Conservation (phyloP, 163 green algal genomes). For the Coccomyxa subellipsoidea region DNA sequence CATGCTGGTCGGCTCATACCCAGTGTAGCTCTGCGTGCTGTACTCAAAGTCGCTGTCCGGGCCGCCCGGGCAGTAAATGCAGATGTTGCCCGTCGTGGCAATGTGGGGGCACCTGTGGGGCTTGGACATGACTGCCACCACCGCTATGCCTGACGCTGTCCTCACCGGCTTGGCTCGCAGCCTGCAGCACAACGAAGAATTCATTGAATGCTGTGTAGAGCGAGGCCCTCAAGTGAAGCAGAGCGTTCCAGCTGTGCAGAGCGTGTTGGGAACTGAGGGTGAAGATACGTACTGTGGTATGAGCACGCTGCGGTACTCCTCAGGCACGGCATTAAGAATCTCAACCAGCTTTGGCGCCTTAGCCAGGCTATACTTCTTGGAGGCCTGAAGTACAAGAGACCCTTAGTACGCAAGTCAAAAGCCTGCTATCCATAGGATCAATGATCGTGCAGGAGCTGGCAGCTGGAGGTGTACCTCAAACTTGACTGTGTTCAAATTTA, state of each 20-base stretch:
- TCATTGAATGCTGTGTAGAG: too few species aligned
- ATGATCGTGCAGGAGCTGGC: background rate
- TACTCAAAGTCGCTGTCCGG: slow-evolving; percentile 99
- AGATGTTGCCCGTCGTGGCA: slow-evolving; percentile 95
- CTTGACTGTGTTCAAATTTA: slow-evolving; percentile 89
- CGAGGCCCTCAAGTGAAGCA: too few species aligned
- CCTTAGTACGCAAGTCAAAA: too few species aligned
- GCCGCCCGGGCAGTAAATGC: slow-evolving; percentile 96
- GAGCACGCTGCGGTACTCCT: slow-evolving; percentile 76
- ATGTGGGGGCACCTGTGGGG: slow-evolving; percentile 94
- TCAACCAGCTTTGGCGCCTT: slow-evolving; percentile 92
- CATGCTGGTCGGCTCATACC: slow-evolving; percentile 97
- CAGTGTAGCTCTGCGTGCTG: slow-evolving; percentile 93
- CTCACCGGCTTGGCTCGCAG: slow-evolving; percentile 86
- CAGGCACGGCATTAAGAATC: slow-evolving; percentile 93
- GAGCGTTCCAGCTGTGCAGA: too few species aligned
- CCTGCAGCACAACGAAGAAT: too few species aligned
- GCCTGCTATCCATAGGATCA: too few species aligned
- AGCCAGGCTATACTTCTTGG: slow-evolving; percentile 48
- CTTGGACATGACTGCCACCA: slow-evolving; percentile 99
- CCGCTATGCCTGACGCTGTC: slow-evolving; percentile 93
- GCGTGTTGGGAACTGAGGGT: background rate
- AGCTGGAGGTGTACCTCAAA: slow-evolving; percentile 28
- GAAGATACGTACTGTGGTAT: slow-evolving; percentile 67
- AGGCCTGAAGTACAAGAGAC: slow-evolving; percentile 24